A percentile compares a stretch with the other conserved stretches of the same genome.
Conservation (phyloP, 805 yeast species). For the Ogataea henricii region DNA sequence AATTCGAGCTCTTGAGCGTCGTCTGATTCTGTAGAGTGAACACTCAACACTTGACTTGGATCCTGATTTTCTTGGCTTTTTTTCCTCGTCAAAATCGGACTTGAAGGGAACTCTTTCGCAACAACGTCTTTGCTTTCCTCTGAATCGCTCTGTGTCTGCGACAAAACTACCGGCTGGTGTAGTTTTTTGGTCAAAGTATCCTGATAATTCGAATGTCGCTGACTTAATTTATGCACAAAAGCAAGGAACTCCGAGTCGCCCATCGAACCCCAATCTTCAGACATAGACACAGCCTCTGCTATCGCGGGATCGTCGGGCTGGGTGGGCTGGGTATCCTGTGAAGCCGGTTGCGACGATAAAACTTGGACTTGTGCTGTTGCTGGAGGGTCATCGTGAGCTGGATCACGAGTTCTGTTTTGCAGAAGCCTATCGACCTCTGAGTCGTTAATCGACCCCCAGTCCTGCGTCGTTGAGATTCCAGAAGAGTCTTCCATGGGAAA, state of each 20-base stretch:
- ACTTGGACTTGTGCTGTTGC: constrained; percentile 10
- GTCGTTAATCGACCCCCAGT: constrained; percentile 35
- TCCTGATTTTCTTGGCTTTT: too few species aligned
- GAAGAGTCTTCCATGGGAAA: constrained; percentile 14
- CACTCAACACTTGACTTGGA: too few species aligned
- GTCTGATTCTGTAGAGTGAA: constrained; percentile 11
- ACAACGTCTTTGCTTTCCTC: neutral
- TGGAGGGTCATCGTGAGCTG: neutral
- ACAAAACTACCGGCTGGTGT: constrained; percentile 13
- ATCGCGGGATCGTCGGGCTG: constrained; percentile 6
- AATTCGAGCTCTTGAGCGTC: constrained; percentile 50
- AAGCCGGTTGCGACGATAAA: constrained; percentile 16
- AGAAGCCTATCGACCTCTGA: constrained; percentile 21
- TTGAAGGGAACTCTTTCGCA: neutral
- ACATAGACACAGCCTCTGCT: neutral
- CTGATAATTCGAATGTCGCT: constrained; percentile 17
- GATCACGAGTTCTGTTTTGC: constrained; percentile 3
- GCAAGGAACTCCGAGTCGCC: constrained; percentile 41
- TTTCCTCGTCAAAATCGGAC: constrained; percentile 4
- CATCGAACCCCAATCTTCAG: constrained; percentile 38
- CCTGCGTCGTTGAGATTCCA: constrained; percentile 31
- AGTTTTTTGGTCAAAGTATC: neutral
- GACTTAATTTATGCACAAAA: constrained; percentile 38
- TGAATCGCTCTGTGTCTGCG: constrained; percentile 11
- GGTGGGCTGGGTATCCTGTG: constrained; percentile 16